Evolutionary conservation across 1,284 basidiomycete species (phyloP), one percentile per base, ranked within the genome.

Genomic region (Ganoderma multipileum): DNA sequence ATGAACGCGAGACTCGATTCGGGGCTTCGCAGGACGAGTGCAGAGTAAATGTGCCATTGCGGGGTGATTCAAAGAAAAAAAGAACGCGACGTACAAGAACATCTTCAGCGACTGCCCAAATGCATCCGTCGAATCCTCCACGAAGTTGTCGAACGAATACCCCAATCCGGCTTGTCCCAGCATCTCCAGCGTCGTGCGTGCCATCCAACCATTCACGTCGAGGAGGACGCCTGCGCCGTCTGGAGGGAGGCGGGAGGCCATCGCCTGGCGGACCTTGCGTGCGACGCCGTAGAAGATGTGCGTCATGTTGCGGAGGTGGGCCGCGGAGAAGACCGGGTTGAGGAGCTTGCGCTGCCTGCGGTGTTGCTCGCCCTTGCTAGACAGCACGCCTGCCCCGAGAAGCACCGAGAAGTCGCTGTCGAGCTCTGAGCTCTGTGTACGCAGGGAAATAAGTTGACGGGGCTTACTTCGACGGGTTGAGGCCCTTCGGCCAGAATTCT

Each of bases 91-190:
- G n/a, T 42, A 78, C 76, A 70, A 59, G 16, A 78, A 58, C 33
- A 68, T 44, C 65, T 75, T 76, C 36, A 77, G 57, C 9, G 76
- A 65, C 52, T 70, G 63, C 28, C 70, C 69, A 55, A 75, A 77
- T 20, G 59, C 55, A 57, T 75, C 70, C 2, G 65, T 64, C 44
- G 63, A 62, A 39, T 70, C 69, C 23, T 33, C 50, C 0, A 6
- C 54, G 11, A 67, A 60, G 20, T 57, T 50, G 36, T 70, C 69
- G 47, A 70, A 70, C 2, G 69, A 67, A 44, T 70, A 62, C 12
- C 69, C 69, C 12, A 70, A 41, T 0, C 62, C 65, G 3, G 65
- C 68, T 26, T 66, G 68, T 8, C 69, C 69, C 39, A 70, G 50
- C 26, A 67, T 47, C 38, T 70, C 69, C 0, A 70, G 63, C 42